Evolutionary conservation across 768 basidiomycete genomes (phyloP), one percentile per base, ranked within the genome.

Genomic region (Cantharellus anzutake): DNA sequence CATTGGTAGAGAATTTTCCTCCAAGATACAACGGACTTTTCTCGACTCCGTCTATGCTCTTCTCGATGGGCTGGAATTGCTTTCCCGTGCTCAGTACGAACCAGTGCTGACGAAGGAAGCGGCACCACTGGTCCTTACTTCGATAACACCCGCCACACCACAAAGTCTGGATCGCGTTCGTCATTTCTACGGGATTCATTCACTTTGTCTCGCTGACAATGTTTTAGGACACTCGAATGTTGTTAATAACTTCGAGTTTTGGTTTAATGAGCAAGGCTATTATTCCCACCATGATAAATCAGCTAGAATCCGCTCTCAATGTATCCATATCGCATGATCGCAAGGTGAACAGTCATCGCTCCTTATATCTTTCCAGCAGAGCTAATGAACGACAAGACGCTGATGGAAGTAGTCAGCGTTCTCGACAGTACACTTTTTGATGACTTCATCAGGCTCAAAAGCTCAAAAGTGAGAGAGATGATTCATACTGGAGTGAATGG

Each of bases 161-260:
- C 44, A 11, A 29, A 48, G 44, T 48, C 44, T 48, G 7, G 14
- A 55, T 55, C 52, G 11, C 52, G 20, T 29, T 29, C 20, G 11
- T 55, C 7, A 14, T 55, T 55, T 11, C 52, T 55, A 55, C 38
- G 52, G 52, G 11, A 55, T 37, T 37, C 52, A 11, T 11, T 7
- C 35, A 37, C 52, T 55, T 37, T 55, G 52, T 11, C 11, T 29
- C 11, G 44, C 11, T 48, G 44, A 29, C 20, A 29, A 29, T 11
- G 29, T 48, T 2, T 3, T 58, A 96, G 93, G 86, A 94, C 67
- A 85, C 78, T 11, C 81, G 94, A 51, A 75, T 93, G 52, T 76
- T 99, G 14, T 73, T 97, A 44, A 89, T 96, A 48, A 75, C 97
- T 40, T 88, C 90, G 14, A 97, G 98, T 68, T 81, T 98, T 64